Evolutionary conservation across 495 filamentous ascomycete species (phyloP), one percentile per base, ranked within the genome.

Genomic region (Lindgomyces ingoldianus): DNA sequence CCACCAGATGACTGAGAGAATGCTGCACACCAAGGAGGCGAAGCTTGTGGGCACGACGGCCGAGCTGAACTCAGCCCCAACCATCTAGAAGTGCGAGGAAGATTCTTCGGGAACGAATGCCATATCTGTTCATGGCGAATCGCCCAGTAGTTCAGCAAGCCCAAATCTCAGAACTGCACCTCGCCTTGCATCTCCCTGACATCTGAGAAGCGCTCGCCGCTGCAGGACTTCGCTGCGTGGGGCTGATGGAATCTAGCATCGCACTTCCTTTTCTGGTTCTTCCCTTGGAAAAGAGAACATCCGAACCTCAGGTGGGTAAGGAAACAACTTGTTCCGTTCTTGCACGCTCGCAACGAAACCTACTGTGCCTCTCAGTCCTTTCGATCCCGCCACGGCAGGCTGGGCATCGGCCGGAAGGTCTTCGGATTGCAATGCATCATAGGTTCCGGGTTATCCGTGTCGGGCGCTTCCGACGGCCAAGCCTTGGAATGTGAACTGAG

Each of bases 61-160:
- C 33, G 53, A 60, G 57, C 59, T 58, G 46, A 30, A 52, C 64
- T 62, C 65, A 63, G 65, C 65, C 65, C 48, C 65, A 18, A 51
- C 46, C 58, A 45, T 18, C 48, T 48, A 24, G n/a, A 2, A 36
- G 51, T 41, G 49, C 25, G 29, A 45, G 25, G 24, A 42, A 14
- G n/a, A 39, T 22, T 60, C 49, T 21, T 25, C 59, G 59, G 16
- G 33, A 25, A 11, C 33, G 36, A 54, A 12, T n/a, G 19, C 59
- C 39, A 27, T 33, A 27, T 54, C 24, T 0, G 59, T 14, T 21
- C 39, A 52, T 24, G n/a, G n/a, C 49, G 49, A 52, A 16, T 29
- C 25, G 49, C 49, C 49, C 49, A 27, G 49, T 25, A 6, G 33
- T 39, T 39, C 33, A 39, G 33, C 14, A 14, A 14, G 14, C 33